phyloP scores from a whole-genome alignment of 2,329 filamentous ascomycete species.

The Pseudomassariella vexata region DNA sequence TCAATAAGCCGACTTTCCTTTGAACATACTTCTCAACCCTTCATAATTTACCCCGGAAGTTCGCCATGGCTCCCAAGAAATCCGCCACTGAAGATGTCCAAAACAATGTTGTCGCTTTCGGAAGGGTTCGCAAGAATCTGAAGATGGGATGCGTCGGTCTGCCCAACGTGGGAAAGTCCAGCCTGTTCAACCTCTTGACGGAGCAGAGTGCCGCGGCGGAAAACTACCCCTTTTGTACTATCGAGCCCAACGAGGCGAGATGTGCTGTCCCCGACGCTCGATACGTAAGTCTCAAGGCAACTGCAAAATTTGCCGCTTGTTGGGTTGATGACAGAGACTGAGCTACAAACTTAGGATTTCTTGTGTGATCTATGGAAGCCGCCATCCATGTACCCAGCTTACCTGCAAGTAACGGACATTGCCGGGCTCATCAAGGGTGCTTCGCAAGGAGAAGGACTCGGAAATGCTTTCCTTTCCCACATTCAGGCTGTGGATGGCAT shows the following conservation, averaged over 20 bases:
- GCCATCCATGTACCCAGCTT: constrained; percentile 37
- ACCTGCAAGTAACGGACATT: constrained; percentile 39
- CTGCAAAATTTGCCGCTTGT: too few species aligned
- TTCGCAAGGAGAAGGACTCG: constrained; percentile 35
- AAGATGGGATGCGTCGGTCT: constrained; percentile 42
- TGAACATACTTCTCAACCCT: too few species aligned
- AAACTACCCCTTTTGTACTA: constrained; percentile 41
- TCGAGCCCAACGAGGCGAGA: constrained; percentile 40
- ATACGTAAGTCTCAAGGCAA: constrained; percentile 33
- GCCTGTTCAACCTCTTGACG: constrained; percentile 38
- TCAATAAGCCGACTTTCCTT: too few species aligned
- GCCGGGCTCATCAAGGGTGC: constrained; percentile 39
- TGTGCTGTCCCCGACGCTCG: constrained; percentile 36
- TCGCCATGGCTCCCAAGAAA: constrained; percentile 36
- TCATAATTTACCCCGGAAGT: too few species aligned
- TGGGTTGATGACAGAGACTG: constrained; percentile 6
- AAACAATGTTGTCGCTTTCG: constrained; percentile 39
- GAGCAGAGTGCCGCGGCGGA: constrained; percentile 38
- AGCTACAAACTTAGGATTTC: constrained; percentile 29
- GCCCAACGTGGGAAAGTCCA: constrained; percentile 40
- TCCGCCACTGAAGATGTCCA: constrained; percentile 28
- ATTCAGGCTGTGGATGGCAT: constrained; percentile 41
- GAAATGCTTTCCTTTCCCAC: constrained; percentile 38
- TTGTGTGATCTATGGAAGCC: constrained; percentile 40
- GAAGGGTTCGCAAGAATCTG: too few species aligned